Evolutionary conservation across 2,329 filamentous ascomycete genomes (phyloP), one percentile per base, ranked within the genome.

Genomic region (Rhytidhysteron rufulum): DNA sequence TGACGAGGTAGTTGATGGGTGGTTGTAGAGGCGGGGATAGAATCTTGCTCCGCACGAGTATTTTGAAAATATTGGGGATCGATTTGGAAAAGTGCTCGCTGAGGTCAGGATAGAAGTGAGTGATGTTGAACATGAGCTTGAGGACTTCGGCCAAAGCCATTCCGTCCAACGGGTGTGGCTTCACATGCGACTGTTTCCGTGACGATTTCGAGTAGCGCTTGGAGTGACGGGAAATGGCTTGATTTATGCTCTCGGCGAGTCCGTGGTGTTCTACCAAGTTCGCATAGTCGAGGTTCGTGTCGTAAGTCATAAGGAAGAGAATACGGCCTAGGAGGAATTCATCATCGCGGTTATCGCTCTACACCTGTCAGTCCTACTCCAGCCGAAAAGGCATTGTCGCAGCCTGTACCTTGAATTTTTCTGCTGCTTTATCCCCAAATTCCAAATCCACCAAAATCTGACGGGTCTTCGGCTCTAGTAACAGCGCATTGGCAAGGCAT

Each of bases 41-140:
- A 3, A 82, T 72, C 8, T 83, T 71, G 11, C 81, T 79, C 48
- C 76, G 77, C 21, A 66, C 65, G 13, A 97, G 71, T 15, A 96
- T 77, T 32, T 79, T 77, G 41, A 90, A 71, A 20, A 97, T 78
- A 43, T 81, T 74, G 9, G 82, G 76, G 31, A 94, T 75, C 3
- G 84, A 80, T 17, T 77, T 69, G 1, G 80, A 80, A 57, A 96
- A 94, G 1, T 72, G 67, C 1, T 71, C 62, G 4, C 70, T 66
- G 19, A 83, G 73, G 31, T 82, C 74, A 4, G 82, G 79, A 54
- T 83, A 85, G 55, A 83, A 82, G 53, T 90, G 83, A 2, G 85
- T 86, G 39, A 95, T 74, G 63, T 96, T 96, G 73, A 94, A 97
- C 37, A 95, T 69, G 30, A 97, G 74, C 58, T 95, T 96, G 36